Evolutionary conservation across 306 rosid species (phyloP).

Genomic region (Neltuma alba): DNA sequence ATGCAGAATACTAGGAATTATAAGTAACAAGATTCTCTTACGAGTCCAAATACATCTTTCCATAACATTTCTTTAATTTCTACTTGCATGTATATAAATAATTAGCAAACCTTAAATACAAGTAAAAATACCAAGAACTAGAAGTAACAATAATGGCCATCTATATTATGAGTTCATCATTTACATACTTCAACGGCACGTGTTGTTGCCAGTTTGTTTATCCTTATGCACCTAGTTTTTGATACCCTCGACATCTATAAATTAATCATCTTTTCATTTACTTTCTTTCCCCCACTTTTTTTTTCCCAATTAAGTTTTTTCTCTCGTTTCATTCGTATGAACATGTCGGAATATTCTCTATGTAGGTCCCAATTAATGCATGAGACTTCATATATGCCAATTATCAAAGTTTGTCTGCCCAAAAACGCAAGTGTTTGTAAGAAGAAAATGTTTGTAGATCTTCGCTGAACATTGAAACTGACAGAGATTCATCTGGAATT

Average conservation of each 20-base stretch:
- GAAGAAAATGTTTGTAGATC: slow-evolving; percentile 36
- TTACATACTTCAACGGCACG: background rate
- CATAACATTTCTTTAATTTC: background rate
- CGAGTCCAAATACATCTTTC: background rate
- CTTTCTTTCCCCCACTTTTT: no score
- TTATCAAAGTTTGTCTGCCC: no score
- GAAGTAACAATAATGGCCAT: background rate
- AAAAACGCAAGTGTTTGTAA: background rate
- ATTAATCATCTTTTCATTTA: no score
- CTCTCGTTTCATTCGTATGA: no score
- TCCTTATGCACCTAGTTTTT: background rate
- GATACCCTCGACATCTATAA: no score
- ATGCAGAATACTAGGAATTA: background rate
- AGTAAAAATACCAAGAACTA: background rate
- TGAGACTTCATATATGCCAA: no score
- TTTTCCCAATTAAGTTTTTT: no score
- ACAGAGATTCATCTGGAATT: slow-evolving; percentile 4
- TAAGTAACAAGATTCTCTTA: no score
- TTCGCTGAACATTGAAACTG: slow-evolving; percentile 30
- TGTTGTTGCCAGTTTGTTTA: background rate
- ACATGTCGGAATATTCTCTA: no score
- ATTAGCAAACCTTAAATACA: no score
- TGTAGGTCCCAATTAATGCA: no score
- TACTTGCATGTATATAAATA: background rate
- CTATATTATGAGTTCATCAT: background rate